Base-by-base conservation (phyloP, 768 basidiomycete species). In the Hydnum rufescens region DNA sequence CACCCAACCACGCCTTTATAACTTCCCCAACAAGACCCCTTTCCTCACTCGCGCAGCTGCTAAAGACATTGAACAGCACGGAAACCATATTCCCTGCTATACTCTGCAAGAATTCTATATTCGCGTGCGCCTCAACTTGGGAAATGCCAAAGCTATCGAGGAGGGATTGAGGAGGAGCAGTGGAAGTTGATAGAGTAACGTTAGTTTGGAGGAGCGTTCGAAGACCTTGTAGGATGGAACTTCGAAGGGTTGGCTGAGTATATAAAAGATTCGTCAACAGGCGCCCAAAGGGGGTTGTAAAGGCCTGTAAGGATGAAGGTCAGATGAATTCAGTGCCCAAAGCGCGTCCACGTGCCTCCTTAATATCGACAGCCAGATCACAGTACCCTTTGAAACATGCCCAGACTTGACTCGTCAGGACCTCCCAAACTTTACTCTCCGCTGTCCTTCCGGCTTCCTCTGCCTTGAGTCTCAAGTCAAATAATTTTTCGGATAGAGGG, bases 51-150 rank as follows among this genome's bases (percentile, higher is more conserved):
- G 74, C 75, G 30, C 84, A 77, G 55, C 75, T 86, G 53, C 82
- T 75, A 65, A 93, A 97, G n/a, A 99, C 81, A 62, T 99, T 99
- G 71, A 97, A 90, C 43, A 95, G 70, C 3, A 97, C 89, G 0
- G 88, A 80, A 31, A 97, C 75, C 82, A 95, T 92, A 60, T 88
- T 95, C 63, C 89, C 84, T 0, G 74, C 80, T 61, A 96, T 82
- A 0, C 71, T 71, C 39, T 74, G 75, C 52, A 97, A 69, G 64
- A 83, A 82, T 1, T 63, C 68, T 26, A 96, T 57, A 58, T 90
- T 90, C 43, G 68, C 68, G 30, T 66, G 59, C 2, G 84, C 88
- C 60, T 77, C 74, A 36, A 71, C 70, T 16, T 69, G 67, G 5
- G 80, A 71, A 42, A 85, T 67, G 5, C 67, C 68, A 52, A 72